Evolutionary conservation across 78 protist species (phyloP).

Genomic region (Dictyostelium firmibasis): DNA sequence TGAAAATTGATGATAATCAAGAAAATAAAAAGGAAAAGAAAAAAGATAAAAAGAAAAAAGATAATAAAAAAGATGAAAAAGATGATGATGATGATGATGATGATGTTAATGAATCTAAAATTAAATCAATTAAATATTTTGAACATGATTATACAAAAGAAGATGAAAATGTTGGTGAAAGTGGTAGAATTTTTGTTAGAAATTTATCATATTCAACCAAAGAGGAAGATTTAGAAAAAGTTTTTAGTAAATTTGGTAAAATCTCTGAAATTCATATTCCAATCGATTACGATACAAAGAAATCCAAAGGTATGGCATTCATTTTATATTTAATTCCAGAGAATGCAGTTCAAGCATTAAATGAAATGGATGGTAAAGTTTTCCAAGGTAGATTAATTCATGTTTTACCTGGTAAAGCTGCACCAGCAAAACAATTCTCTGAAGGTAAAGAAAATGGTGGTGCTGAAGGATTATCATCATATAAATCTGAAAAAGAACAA

Average conservation of each 20-base stretch:
- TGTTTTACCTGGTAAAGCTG: slow-evolving; percentile 85
- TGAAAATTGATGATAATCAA: neutral
- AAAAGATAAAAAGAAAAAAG: slow-evolving; percentile 8
- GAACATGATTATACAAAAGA: slow-evolving; percentile 44
- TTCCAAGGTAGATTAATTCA: slow-evolving; percentile 90
- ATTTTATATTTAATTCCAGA: slow-evolving; percentile 86
- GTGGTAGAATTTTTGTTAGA: slow-evolving; percentile 76
- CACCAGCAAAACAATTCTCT: slow-evolving; percentile 6
- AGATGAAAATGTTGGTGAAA: slow-evolving; percentile 63
- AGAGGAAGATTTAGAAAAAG: slow-evolving; percentile 63
- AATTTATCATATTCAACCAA: slow-evolving; percentile 56
- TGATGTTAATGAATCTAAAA: slow-evolving; percentile 10
- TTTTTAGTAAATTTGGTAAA: slow-evolving; percentile 58
- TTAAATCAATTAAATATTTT: neutral
- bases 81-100: neutral
- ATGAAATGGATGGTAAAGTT: slow-evolving; percentile 67
- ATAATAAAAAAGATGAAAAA: neutral
- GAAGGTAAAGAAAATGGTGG: neutral
- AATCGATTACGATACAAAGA: slow-evolving; percentile 82
- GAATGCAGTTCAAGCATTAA: slow-evolving; percentile 87
- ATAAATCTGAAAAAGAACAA: slow-evolving; percentile 68
- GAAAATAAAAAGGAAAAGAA: neutral
- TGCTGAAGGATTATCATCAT: neutral
- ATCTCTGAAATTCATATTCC: slow-evolving; percentile 92
- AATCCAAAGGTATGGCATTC: slow-evolving; percentile 92